Conservation (phyloP, 1,284 basidiomycete genomes). For the Sparassis latifolia region DNA sequence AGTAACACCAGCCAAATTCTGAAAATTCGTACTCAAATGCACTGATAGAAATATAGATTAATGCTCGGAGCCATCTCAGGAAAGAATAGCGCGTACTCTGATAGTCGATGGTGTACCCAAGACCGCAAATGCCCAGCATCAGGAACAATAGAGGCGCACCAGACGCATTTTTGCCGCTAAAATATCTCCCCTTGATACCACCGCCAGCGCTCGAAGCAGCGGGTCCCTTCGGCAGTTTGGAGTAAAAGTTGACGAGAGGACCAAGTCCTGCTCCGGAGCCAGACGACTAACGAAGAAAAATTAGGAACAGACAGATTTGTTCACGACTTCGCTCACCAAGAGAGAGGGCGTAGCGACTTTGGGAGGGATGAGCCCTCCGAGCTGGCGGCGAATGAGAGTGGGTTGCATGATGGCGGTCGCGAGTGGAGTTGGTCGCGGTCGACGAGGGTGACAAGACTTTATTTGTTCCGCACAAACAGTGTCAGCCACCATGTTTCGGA, state of each 20-base stretch:
- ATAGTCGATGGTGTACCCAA: constrained; percentile 90
- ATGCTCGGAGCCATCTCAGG: too few relatives aligned
- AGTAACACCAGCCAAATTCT: too few relatives aligned
- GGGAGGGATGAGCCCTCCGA: constrained; percentile 82
- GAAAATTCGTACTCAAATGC: constrained; percentile 59
- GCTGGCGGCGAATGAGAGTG: constrained; percentile 76
- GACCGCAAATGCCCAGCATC: constrained; percentile 71
- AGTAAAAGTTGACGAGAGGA: constrained; percentile 91
- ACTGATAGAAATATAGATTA: constrained; percentile 34
- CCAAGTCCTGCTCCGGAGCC: constrained; percentile 77
- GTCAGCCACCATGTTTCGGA: neutral
- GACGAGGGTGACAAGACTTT: neutral
- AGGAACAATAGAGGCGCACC: constrained; percentile 68
- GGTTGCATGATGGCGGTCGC: constrained; percentile 59
- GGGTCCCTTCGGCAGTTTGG: constrained; percentile 80
- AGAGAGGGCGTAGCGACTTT: constrained; percentile 91
- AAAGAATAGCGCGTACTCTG: constrained; percentile 60
- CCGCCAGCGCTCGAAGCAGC: constrained; percentile 53
- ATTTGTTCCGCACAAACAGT: constrained; percentile 4
- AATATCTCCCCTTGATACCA: constrained; percentile 77
- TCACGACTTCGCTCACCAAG: constrained; percentile 49
- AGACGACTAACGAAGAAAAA: constrained; percentile 14
- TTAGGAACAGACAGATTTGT: neutral
- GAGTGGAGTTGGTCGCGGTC: constrained; percentile 5
- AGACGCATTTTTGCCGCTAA: constrained; percentile 81